A percentile compares a stretch with the other conserved stretches of the same genome.
phyloP scores from a whole-genome alignment of 1,139 yeast species.

The Candida sanyaensis region DNA sequence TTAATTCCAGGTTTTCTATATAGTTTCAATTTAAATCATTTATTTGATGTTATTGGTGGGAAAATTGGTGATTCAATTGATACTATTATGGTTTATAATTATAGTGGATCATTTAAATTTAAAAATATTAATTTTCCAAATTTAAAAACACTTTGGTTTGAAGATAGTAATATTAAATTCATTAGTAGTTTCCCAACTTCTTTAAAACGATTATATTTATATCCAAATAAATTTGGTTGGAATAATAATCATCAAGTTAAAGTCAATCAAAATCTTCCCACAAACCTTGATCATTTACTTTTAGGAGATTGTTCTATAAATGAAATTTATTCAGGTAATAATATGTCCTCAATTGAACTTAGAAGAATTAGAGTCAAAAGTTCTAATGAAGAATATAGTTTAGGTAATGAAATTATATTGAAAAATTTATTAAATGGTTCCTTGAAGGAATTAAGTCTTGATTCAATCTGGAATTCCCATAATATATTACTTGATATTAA shows the following conservation, averaged over 20 bases:
- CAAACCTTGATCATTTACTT: slow-evolving; percentile 12
- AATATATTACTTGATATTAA: slow-evolving; percentile 1
- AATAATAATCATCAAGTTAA: slow-evolving; percentile 15
- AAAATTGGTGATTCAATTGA: slow-evolving; percentile 5
- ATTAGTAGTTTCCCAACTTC: slow-evolving; percentile 7
- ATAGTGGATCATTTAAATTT: slow-evolving; percentile 16
- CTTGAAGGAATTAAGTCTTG: slow-evolving; percentile 6
- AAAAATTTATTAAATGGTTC: slow-evolving; percentile 5
- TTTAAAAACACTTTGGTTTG: slow-evolving; percentile 19
- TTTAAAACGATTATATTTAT: slow-evolving; percentile 10
- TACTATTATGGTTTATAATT: slow-evolving; percentile 15
- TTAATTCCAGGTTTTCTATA: slow-evolving; percentile 21
- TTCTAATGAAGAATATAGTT: slow-evolving; percentile 13
- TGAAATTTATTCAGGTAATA: not conserved
- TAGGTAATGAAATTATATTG: slow-evolving; percentile 14
- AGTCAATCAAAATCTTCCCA: slow-evolving; percentile 17
- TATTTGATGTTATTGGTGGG: slow-evolving; percentile 10
- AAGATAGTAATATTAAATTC: slow-evolving; percentile 20
- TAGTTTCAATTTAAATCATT: slow-evolving; percentile 14
- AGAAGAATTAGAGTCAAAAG: slow-evolving; percentile 16
- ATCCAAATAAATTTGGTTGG: slow-evolving; percentile 20
- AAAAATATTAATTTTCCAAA: slow-evolving; percentile 15
- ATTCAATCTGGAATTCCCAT: slow-evolving; percentile 5
- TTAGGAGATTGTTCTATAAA: slow-evolving; percentile 19
- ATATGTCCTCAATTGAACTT: not conserved